Conservation (phyloP, 2,329 filamentous ascomycete species). For the Diplodia scrobiculata region DNA sequence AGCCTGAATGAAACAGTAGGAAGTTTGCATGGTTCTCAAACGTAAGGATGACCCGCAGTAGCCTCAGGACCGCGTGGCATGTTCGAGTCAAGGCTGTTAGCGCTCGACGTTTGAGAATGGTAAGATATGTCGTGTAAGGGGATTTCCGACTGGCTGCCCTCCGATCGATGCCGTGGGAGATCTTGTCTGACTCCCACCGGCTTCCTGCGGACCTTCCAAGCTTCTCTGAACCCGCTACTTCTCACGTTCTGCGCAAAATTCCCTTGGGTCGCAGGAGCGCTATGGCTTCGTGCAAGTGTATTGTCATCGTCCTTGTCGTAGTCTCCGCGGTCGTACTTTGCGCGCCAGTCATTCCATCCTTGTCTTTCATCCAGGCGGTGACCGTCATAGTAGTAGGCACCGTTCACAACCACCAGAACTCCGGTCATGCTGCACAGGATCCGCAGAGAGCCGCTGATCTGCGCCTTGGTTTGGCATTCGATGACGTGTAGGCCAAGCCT, state of each 20-base stretch:
- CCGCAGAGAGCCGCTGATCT: constrained; percentile 28
- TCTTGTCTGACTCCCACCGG: background rate
- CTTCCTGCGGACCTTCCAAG: background rate
- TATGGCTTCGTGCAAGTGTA: background rate
- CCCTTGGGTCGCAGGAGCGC: background rate
- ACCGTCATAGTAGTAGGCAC: constrained; percentile 28
- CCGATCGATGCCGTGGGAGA: background rate
- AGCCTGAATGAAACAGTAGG: background rate
- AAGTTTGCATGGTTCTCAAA: background rate
- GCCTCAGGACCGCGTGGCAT: background rate
- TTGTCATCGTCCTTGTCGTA: background rate
- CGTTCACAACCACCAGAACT: constrained; percentile 29
- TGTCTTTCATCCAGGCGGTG: background rate
- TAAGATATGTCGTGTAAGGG: background rate
- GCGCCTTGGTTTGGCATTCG: constrained; percentile 3
- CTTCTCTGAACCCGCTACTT: background rate
- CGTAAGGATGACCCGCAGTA: background rate
- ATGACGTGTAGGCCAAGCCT: constrained; percentile 20
- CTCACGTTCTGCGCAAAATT: background rate
- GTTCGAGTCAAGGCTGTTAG: background rate
- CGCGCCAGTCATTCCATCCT: constrained; percentile 4
- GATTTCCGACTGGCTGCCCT: background rate
- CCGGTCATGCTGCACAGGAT: constrained; percentile 31
- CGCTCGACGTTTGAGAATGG: background rate
- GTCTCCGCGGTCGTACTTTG: constrained; percentile 8